Percentiles rank a stretch among this genome's conserved stretches.
phyloP scores from a whole-genome alignment of 2,329 filamentous ascomycete genomes.

The Golovinomyces cichoracearum region DNA sequence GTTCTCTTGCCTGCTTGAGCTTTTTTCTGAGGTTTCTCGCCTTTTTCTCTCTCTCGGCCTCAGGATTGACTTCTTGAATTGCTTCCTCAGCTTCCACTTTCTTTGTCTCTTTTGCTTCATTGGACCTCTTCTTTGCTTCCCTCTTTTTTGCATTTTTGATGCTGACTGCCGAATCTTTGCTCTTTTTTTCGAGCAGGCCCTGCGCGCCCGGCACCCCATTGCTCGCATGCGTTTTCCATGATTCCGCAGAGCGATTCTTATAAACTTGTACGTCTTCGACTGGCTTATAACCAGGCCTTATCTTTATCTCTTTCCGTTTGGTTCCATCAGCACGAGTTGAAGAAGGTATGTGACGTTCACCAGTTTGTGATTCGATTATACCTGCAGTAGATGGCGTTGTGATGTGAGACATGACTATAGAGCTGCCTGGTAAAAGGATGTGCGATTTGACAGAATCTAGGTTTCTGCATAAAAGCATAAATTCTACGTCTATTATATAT shows the following conservation, averaged over 20 bases:
- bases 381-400: constrained; percentile 32
- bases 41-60: constrained; percentile 73
- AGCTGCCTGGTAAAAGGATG: no score
- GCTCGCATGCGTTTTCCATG: constrained; percentile 48
- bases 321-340: constrained; percentile 70
- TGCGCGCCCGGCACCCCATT: constrained; percentile 53
- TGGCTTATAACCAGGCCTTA: constrained; percentile 76
- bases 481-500: no score
- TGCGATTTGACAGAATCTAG: no score
- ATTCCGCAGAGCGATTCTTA: constrained; percentile 71
- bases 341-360: constrained; percentile 69
- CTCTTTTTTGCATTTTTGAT: constrained; percentile 72
- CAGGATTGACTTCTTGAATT: constrained; percentile 27
- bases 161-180: constrained; percentile 25
- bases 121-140: constrained; percentile 37
- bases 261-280: constrained; percentile 92
- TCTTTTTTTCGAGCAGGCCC: constrained; percentile 22
- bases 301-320: constrained; percentile 79
- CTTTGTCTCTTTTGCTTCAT: constrained; percentile 17
- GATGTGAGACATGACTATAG: not conserved
- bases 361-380: constrained; percentile 48
- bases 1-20: constrained; percentile 69
- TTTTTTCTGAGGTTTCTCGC: constrained; percentile 83
- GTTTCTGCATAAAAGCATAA: no score
- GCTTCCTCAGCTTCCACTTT: constrained; percentile 7